A percentile compares a stretch with the other conserved stretches of the same genome.
Evolutionary conservation across 306 rosid species (phyloP).

Genomic region (Corylus americana): DNA sequence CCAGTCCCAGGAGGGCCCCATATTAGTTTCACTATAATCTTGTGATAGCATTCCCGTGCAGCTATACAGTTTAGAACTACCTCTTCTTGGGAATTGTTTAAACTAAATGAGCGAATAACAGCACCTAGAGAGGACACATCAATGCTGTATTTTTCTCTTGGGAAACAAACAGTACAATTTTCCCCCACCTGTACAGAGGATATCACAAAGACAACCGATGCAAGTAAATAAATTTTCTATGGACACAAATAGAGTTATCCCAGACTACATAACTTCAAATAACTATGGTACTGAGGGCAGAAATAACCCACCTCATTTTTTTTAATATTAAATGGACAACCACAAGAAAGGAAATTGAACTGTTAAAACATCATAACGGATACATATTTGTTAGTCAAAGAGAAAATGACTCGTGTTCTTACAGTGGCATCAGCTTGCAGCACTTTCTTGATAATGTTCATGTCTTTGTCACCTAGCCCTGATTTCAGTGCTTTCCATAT

Average conservation of each 20-base stretch:
- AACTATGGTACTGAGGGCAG: too few species aligned
- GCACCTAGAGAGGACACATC: slow-evolving; percentile 42
- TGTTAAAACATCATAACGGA: too few species aligned
- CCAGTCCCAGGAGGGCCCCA: slow-evolving; percentile 57
- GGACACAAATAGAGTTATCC: too few species aligned
- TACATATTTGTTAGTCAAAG: too few species aligned
- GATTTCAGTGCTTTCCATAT: slow-evolving; percentile 38
- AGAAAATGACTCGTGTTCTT: background rate
- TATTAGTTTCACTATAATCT: slow-evolving; percentile 36
- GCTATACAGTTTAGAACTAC: slow-evolving; percentile 39
- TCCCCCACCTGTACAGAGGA: slow-evolving; percentile 33
- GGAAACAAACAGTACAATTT: slow-evolving; percentile 40
- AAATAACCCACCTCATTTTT: too few species aligned
- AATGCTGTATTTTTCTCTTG: slow-evolving; percentile 25
- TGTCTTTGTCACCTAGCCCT: slow-evolving; percentile 17
- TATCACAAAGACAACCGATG: slow-evolving; percentile 10
- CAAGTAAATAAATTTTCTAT: slow-evolving; percentile 11
- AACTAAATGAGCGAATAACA: slow-evolving; percentile 35
- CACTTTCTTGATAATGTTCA: too few species aligned
- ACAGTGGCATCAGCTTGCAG: too few species aligned
- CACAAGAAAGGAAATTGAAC: too few species aligned
- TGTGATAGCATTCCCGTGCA: slow-evolving; percentile 39
- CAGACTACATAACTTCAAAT: too few species aligned
- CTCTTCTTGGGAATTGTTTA: slow-evolving; percentile 41
- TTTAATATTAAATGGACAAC: too few species aligned